Percentiles rank a stretch among this genome's conserved stretches.
These are phyloP conservation scores for Tranzscheliella williamsii DNA, from an alignment of 1,284 basidiomycete species.

Conservation along the genomic window DNA sequence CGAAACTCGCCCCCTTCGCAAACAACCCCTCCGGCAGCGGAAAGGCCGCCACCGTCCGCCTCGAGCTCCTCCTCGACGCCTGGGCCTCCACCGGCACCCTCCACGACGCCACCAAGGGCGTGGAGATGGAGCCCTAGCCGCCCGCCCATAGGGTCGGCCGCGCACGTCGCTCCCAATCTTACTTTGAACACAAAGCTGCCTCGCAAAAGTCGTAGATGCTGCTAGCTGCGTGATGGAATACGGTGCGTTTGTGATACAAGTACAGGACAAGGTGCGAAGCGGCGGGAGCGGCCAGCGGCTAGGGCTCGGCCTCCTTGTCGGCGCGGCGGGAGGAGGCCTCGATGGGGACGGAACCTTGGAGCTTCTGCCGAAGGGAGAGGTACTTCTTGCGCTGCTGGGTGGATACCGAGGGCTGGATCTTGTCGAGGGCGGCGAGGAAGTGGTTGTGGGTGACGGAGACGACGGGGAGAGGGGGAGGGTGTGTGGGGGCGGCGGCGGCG, in stretches of 20 bases:
- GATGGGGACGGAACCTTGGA: constrained; percentile 34
- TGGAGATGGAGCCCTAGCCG: constrained; percentile 33
- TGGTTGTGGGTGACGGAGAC: constrained; percentile 66
- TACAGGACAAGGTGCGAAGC: no score
- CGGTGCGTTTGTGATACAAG: no score
- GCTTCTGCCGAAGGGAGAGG: constrained; percentile 27
- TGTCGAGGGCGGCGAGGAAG: constrained; percentile 75
- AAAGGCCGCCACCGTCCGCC: constrained; percentile 46
- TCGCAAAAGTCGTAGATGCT: no score
- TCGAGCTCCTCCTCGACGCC: constrained; percentile 58
- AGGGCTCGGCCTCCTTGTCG: no score
- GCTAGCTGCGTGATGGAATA: no score
- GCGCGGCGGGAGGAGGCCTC: no score
- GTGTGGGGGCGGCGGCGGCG: not conserved
- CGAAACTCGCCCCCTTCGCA: constrained; percentile 34
- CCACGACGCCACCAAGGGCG: constrained; percentile 22
- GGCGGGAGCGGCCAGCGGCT: no score
- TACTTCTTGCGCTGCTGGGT: constrained; percentile 79
- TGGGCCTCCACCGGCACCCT: constrained; percentile 39
- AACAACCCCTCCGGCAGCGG: constrained; percentile 24
- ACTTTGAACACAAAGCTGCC: no score
- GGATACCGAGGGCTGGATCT: constrained; percentile 85
- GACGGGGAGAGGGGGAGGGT: not conserved
- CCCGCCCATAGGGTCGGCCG: no score
- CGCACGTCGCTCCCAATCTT: no score